Conservation (phyloP, 1,284 basidiomycete species). For the Earliella scabrosa region DNA sequence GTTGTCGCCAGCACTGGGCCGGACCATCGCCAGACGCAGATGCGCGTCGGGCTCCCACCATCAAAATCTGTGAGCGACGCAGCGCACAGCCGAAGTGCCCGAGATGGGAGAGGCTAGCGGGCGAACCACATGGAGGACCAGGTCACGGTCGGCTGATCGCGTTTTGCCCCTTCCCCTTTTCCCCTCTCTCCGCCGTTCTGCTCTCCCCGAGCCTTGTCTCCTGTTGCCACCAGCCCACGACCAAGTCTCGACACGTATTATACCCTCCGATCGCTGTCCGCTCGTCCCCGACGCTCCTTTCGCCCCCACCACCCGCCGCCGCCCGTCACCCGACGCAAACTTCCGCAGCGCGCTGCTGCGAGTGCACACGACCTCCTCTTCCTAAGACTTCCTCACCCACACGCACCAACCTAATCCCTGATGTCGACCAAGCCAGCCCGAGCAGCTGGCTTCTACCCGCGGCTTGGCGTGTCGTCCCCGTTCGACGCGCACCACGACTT, state of each 20-base stretch:
- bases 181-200: too few relatives aligned
- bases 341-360: neutral
- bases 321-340: constrained; percentile 6
- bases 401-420: neutral
- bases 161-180: constrained; percentile 6
- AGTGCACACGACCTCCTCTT: neutral
- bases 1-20: neutral
- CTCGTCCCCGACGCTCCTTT: constrained; percentile 11
- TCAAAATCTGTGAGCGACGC: neutral
- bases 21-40: neutral
- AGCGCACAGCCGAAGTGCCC: neutral
- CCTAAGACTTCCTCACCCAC: too few relatives aligned
- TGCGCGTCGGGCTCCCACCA: neutral
- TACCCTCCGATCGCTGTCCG: constrained; percentile 1
- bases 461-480: constrained; percentile 28
- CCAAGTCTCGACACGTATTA: neutral
- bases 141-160: constrained; percentile 1
- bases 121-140: neutral
- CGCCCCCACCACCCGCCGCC: neutral
- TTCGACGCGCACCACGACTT: constrained; percentile 59
- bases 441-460: constrained; percentile 14
- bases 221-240: neutral
- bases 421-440: constrained; percentile 6
- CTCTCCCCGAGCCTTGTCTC: constrained; percentile 1
- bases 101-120: constrained; percentile 4